Evolutionary conservation across 805 yeast genomes (phyloP), one percentile per base, ranked within the genome.

Genomic region (Candida ipomoeae): DNA sequence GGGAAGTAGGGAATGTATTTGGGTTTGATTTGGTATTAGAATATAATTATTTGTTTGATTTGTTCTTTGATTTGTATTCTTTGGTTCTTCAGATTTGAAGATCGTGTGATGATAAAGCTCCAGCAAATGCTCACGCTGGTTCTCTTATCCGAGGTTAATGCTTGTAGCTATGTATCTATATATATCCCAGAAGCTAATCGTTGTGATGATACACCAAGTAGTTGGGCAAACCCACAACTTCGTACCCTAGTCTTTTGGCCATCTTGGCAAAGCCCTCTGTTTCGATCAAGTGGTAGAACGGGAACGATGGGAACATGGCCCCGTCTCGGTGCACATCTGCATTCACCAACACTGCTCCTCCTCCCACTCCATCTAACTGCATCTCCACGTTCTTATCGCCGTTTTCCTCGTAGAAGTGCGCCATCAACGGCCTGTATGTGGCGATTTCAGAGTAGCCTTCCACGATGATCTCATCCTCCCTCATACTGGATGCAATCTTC

Each of bases 251-350:
- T 60, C 98, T 78, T 68, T 90, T 89, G 40, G 96, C 97, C 98
- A 94, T 94, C 68, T 85, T 86, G n/a, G 94, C 97, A 70, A 94
- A 94, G 15, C 99, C 99, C 71, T 94, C 99, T 8, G 97, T 91
- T 74, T 94, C 99, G 56, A 94, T 90, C 67, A 94, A 78, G 67
- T 94, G 96, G 67, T 92, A 91, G 76, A 94, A 94, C 53, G 99
- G 94, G 81, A 94, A 94, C 45, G 95, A 88, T 15, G 99, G 99
- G 81, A 94, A 94, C 97, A 94, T 92, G 49, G 98, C 98, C 46
- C 99, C 99, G 68, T 94, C 99, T 66, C 99, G 80, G 70, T 94
- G 99, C 48, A 94, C 99, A 59, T 91, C 97, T 10, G 97, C 96
- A 65, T 92, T 89, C 31, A 94, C 99, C 70, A 94, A 67, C 32